Percentiles rank a stretch among this genome's conserved stretches.
Conservation (phyloP, 1,284 basidiomycete species). For the Clitocybe nebularis region DNA sequence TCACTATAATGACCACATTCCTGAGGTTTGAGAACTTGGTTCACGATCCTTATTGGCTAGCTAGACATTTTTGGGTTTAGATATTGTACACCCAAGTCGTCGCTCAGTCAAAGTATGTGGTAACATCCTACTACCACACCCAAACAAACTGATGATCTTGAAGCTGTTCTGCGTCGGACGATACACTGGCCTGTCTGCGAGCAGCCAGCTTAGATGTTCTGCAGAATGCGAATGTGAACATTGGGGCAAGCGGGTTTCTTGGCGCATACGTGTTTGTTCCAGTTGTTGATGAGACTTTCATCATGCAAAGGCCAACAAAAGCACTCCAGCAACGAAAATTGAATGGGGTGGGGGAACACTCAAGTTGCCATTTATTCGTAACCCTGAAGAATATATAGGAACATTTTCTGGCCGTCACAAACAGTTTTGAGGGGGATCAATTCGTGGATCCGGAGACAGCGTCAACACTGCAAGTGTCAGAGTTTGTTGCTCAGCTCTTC, state of each 20-base stretch:
- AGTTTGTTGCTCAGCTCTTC: slow-evolving; percentile 35
- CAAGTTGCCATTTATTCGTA: no score
- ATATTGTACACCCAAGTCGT: slow-evolving; percentile 14
- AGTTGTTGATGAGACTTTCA: slow-evolving; percentile 33
- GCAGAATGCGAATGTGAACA: slow-evolving; percentile 21
- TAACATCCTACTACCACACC: not conserved
- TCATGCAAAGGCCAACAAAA: slow-evolving; percentile 27
- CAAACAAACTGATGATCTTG: not conserved
- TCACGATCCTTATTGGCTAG: not conserved
- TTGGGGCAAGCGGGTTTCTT: slow-evolving; percentile 22
- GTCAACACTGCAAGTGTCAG: slow-evolving; percentile 8
- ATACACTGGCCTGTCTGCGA: slow-evolving; percentile 22
- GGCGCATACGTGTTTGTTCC: slow-evolving; percentile 29
- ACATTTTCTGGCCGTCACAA: slow-evolving; percentile 17
- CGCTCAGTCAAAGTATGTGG: slow-evolving; percentile 11
- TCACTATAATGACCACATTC: slow-evolving; percentile 24
- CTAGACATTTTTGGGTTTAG: slow-evolving; percentile 2
- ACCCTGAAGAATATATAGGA: no score
- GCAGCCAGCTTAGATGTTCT: slow-evolving; percentile 18
- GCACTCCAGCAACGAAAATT: slow-evolving; percentile 21
- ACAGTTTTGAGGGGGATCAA: slow-evolving; percentile 25
- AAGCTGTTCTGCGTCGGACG: slow-evolving; percentile 13
- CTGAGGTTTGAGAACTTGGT: slow-evolving; percentile 19
- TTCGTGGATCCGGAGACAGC: slow-evolving; percentile 23
- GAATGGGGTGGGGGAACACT: slow-evolving; percentile 29